A percentile compares a stretch with the other conserved stretches of the same genome.
Conservation (phyloP, 2,329 filamentous ascomycete genomes). For the Neopestalotiopsis sp. region DNA sequence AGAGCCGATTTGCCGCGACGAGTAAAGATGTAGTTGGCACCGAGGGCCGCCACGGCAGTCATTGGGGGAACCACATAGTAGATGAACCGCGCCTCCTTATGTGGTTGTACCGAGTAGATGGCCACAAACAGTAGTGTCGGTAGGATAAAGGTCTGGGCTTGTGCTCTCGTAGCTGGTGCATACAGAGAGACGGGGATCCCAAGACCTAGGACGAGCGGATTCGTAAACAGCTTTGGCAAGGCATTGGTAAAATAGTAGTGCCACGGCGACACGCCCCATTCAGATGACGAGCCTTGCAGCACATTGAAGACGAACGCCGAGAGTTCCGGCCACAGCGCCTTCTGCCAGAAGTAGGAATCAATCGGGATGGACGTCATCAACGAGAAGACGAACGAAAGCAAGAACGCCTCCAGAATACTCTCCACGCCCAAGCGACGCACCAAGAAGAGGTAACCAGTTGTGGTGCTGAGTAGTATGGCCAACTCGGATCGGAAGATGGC, state of each 20-base stretch:
- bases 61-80: constrained; percentile 84
- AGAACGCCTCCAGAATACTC: constrained; percentile 67
- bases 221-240: constrained; percentile 82
- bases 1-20: constrained; percentile 66
- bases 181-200: constrained; percentile 59
- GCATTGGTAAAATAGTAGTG: constrained; percentile 85
- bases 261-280: constrained; percentile 88
- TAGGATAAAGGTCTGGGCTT: constrained; percentile 57
- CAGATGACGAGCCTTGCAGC: constrained; percentile 77
- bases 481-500: constrained; percentile 90
- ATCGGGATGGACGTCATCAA: constrained; percentile 73
- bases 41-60: constrained; percentile 77
- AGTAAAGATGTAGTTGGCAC: constrained; percentile 72
- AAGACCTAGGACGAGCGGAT: constrained; percentile 68
- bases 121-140: constrained; percentile 76
- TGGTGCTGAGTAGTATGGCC: constrained; percentile 76
- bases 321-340: constrained; percentile 86
- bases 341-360: constrained; percentile 95
- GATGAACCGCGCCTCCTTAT: constrained; percentile 96
- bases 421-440: constrained; percentile 26
- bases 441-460: constrained; percentile 68
- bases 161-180: constrained; percentile 48
- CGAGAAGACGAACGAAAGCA: constrained; percentile 68
- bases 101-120: constrained; percentile 86
- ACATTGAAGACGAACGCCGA: constrained; percentile 92